A percentile compares a stretch with the other conserved stretches of the same genome.
phyloP scores from a whole-genome alignment of 2,329 filamentous ascomycete genomes.

The Fusarium algeriense region DNA sequence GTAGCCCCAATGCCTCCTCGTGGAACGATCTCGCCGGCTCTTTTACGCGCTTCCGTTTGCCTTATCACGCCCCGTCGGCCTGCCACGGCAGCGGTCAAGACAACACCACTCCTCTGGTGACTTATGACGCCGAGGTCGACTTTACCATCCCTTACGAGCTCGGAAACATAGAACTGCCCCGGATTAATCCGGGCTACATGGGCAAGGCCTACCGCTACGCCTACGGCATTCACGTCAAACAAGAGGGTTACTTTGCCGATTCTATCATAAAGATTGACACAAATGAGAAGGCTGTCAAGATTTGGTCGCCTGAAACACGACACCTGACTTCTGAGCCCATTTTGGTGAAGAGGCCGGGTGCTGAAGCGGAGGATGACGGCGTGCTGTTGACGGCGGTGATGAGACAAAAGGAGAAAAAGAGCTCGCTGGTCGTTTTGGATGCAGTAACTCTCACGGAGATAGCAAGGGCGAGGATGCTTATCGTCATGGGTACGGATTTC shows the following conservation, averaged over 20 bases:
- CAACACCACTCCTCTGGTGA: neutral
- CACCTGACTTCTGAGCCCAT: neutral
- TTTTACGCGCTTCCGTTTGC: conserved; percentile 24
- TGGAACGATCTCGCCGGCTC: conserved; percentile 5
- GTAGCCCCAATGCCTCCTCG: neutral
- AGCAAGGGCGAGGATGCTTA: no score
- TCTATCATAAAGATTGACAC: conserved; percentile 31
- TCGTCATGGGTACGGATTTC: no score
- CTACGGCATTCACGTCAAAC: conserved; percentile 14
- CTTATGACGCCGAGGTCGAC: conserved; percentile 1
- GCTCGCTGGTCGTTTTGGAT: no score
- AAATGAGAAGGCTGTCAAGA: neutral
- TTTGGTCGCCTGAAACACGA: neutral
- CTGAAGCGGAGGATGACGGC: neutral
- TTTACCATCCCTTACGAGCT: neutral
- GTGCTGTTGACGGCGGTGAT: neutral
- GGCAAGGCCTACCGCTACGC: conserved; percentile 13
- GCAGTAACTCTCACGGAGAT: no score
- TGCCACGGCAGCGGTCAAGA: neutral
- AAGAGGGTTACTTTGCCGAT: conserved; percentile 11
- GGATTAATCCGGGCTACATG: neutral
- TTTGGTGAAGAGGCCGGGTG: neutral
- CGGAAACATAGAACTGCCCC: no score
- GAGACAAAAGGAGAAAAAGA: no score
- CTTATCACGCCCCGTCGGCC: neutral